Percentiles rank a stretch among this genome's conserved stretches.
Conservation (phyloP, 495 filamentous ascomycete genomes). For the Lindgomyces ingoldianus region DNA sequence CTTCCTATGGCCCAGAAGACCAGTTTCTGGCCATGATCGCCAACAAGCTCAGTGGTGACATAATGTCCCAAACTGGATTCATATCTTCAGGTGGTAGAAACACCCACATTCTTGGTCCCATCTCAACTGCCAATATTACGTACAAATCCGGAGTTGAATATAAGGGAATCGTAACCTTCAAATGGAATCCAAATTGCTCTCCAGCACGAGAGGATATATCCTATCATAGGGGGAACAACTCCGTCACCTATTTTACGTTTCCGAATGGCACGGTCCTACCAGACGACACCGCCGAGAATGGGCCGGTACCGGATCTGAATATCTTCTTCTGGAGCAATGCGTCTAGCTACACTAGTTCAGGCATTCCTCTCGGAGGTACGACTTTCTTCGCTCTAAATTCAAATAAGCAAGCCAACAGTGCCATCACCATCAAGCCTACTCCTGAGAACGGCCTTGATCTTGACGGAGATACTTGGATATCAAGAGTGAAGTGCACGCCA, state of each 20-base stretch:
- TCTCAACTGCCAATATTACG: not conserved
- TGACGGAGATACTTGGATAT: not conserved
- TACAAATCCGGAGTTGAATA: not conserved
- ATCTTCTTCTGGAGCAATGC: conserved; percentile 6
- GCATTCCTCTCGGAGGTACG: not conserved
- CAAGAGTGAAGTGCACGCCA: not conserved
- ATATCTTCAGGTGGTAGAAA: not conserved
- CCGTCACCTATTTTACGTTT: not conserved
- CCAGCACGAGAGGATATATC: not conserved
- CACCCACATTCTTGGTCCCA: not conserved
- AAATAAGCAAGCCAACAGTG: not conserved
- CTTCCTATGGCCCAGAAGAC: not conserved
- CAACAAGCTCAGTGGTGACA: not conserved
- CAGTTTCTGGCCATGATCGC: not conserved
- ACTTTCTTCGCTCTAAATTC: not conserved
- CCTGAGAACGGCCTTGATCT: not conserved
- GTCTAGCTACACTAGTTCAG: not conserved
- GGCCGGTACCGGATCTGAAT: not conserved
- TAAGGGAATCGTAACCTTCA: not conserved
- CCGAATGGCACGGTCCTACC: not conserved
- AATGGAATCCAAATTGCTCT: not conserved
- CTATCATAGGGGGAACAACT: not conserved
- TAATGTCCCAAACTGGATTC: not conserved
- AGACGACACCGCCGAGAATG: not conserved
- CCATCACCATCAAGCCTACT: not conserved